Percentiles rank a stretch among this genome's conserved stretches.
These are phyloP conservation scores for Ogataea corticis DNA, from an alignment of 805 yeast genomes.

Conservation along the genomic window DNA sequence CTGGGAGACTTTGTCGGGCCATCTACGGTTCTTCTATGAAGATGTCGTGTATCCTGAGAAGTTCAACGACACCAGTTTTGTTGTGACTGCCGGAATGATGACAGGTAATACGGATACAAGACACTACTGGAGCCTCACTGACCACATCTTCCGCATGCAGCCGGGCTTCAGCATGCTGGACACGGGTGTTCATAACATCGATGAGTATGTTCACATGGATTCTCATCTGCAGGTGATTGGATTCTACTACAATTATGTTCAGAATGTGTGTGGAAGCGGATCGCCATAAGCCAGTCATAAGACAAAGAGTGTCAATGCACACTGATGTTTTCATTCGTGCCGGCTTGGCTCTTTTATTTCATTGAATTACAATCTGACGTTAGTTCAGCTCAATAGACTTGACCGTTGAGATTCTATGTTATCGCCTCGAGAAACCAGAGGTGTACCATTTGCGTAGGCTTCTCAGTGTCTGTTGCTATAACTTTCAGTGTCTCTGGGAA, in stretches of 20 bases:
- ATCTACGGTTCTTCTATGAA: conserved; percentile 61
- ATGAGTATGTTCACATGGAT: conserved; percentile 56
- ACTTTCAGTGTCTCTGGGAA: too few relatives aligned
- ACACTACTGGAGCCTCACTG: conserved; percentile 61
- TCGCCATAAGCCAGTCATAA: too few relatives aligned
- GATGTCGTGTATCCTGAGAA: conserved; percentile 41
- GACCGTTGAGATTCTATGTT: too few relatives aligned
- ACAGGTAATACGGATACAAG: conserved; percentile 74
- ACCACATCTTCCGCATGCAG: conserved; percentile 60
- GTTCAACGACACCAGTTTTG: conserved; percentile 17
- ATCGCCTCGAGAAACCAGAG: too few relatives aligned
- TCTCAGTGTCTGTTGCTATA: too few relatives aligned
- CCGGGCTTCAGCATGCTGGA: conserved; percentile 44
- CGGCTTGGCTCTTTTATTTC: too few relatives aligned
- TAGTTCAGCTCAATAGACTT: too few relatives aligned
- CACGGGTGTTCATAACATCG: conserved; percentile 57
- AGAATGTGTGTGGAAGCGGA: conserved; percentile 2
- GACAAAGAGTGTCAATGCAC: too few relatives aligned
- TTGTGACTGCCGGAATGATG: conserved; percentile 59
- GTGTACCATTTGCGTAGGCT: too few relatives aligned
- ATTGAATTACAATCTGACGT: too few relatives aligned
- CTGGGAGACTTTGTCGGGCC: conserved; percentile 63
- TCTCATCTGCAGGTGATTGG: conserved; percentile 63
- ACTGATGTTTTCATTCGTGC: too few relatives aligned
- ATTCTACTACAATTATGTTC: conserved; percentile 51